Base-by-base conservation (phyloP, 371 early-diverging fungal genomes). In the Rhizomucor miehei region DNA sequence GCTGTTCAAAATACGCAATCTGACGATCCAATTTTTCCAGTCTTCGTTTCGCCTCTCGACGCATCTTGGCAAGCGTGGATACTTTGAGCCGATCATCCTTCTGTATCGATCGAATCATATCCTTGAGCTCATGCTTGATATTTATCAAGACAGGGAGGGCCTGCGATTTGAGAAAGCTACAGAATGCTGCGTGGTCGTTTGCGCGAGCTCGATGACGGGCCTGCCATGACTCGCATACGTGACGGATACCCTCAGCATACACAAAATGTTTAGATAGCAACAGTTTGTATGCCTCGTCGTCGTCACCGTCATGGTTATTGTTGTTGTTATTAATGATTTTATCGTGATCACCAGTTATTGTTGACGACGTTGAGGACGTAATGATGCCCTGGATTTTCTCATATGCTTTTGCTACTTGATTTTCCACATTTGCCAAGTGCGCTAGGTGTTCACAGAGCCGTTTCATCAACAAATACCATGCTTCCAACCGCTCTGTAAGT, bases 201-300 rank as follows among this genome's bases (percentile, higher is more conserved):
- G 67, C 51, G 6, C 56, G 45, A 21, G 57, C 54, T 5, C 25
- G 16, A 43, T 71, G 65, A 12, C 69, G 62, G 0, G 25, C 35
- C 36, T 71, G 69, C 75, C 75, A 74, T 11, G 66, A 60, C 24
- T 68, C 63, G 35, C 71, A 71, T 1, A 68, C 59, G 1, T 51
- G 48, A 2, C 69, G 55, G 13, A 74, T 60, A 0, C 71, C 71
- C 1, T 54, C 59, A 12, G 54, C 44, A 19, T 51, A 57, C 1
- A 60, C 38, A 52, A 75, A 71, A 44, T 71, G 71, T 1, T 51
- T 24, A 13, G 65, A 51, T 6, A 74, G n/a, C 17, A 66, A 21
- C 1, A 51, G 41, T 6, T 59, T 44, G 16, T 45, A 46, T 19
- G 41, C 48, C 1, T 36, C 21, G 19, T 36, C 35, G 23, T 56